Base-by-base conservation (phyloP, 345 rosid genomes). In the Microcos paniculata region DNA sequence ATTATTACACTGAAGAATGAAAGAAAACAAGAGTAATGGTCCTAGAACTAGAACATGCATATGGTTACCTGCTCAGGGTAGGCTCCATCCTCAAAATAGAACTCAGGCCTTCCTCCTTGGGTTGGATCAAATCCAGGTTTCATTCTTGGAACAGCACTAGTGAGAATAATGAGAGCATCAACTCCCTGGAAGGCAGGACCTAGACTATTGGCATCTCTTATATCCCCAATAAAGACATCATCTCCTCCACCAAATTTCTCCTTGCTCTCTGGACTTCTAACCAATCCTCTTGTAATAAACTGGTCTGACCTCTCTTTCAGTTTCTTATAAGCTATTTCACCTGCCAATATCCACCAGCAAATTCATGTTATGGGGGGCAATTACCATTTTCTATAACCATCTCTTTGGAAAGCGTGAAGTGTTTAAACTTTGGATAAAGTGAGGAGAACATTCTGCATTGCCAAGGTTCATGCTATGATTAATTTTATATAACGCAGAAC, bases 21-120 rank as follows among this genome's bases (percentile, higher is more conserved):
- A 62, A 64, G 43, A 72, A 72, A 12, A 53, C 24, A 79, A 31
- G 69, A 26, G 21, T 12, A 53, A 64, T 42, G 23, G 61, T 43
- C 30, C 19, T 49, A 63, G 8, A 3, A 73, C 52, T 3, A 57
- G 16, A 58, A 16, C 51, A 62, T 10, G 53, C 28, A 59, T 42
- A 59, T 0, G 43, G 8, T 76, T 62, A 93, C 99, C 84, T 96
- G 98, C 79, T 96, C 99, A 35, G 99, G 98, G 88, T 84, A 90
- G 63, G 92, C 88, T 68, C 97, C 98, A 45, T 96, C 98, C 78
- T 96, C 98, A 76, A 80, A 96, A 82, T 82, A 93, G 76, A 93
- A 93, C 85, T 93, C 97, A 11, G 99, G 99, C 83, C 97, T 86
- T 45, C 86, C 95, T 64, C 94, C 98, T 87, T 87, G 75, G 67